phyloP scores from a whole-genome alignment of 306 rosid genomes.

The Prunus davidiana region DNA sequence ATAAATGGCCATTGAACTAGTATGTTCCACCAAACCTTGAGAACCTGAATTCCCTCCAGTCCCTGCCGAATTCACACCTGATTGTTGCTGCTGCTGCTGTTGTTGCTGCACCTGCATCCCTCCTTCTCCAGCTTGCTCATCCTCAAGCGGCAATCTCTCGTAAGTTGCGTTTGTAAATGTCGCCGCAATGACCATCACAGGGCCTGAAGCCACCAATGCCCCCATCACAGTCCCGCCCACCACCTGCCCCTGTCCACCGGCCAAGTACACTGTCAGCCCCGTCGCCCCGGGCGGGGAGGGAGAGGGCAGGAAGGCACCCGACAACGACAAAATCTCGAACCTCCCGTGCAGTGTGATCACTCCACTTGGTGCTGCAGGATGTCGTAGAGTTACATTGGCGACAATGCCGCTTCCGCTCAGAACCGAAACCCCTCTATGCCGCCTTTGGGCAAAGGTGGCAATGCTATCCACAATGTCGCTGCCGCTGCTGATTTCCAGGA shows the following conservation, averaged over 20 bases:
- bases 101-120: slow-evolving; percentile 39
- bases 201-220: slow-evolving; percentile 61
- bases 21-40: slow-evolving; percentile 36
- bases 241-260: slow-evolving; percentile 77
- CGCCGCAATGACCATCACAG: slow-evolving; percentile 73
- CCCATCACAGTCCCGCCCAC: slow-evolving; percentile 77
- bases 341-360: slow-evolving; percentile 57
- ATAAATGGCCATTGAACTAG: slow-evolving; percentile 35
- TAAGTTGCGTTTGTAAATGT: slow-evolving; percentile 74
- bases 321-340: slow-evolving; percentile 67
- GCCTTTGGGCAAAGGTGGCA: slow-evolving; percentile 53
- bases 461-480: slow-evolving; percentile 61
- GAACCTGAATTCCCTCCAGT: slow-evolving; percentile 27
- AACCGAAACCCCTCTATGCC: slow-evolving; percentile 82
- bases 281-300: slow-evolving; percentile 75
- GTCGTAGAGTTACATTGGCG: slow-evolving; percentile 63
- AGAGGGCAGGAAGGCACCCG: slow-evolving; percentile 74
- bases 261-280: slow-evolving; percentile 57
- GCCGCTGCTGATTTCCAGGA: slow-evolving; percentile 68
- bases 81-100: slow-evolving; percentile 14
- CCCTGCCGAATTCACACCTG: slow-evolving; percentile 36
- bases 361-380: slow-evolving; percentile 58
- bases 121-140: slow-evolving; percentile 39
- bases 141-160: slow-evolving; percentile 68
- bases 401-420: slow-evolving; percentile 74